Conservation (phyloP, 2,329 filamentous ascomycete genomes). For the Fusarium decemcellulare region DNA sequence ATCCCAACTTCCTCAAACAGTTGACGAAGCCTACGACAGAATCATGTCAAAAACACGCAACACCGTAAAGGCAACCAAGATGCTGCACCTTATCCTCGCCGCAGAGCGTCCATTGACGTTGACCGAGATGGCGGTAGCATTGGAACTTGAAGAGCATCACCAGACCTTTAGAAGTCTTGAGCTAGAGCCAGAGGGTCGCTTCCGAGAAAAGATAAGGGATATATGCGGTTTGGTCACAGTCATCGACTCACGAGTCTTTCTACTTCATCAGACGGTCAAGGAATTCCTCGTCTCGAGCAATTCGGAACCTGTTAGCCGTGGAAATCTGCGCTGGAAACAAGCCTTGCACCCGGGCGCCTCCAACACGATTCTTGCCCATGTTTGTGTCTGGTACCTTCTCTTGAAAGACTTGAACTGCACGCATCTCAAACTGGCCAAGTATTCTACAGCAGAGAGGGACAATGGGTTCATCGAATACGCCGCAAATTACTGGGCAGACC, state of each 20-base stretch:
- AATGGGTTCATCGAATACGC: constrained; percentile 15
- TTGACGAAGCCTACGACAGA: constrained; percentile 46
- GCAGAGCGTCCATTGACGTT: constrained; percentile 43
- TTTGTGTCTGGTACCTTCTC: constrained; percentile 25
- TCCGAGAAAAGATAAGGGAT: constrained; percentile 35
- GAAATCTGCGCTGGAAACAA: constrained; percentile 24
- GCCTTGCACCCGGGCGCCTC: constrained; percentile 22
- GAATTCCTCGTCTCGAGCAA: constrained; percentile 35
- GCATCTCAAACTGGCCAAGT: too few relatives aligned
- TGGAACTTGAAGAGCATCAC: constrained; percentile 22
- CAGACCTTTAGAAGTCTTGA: constrained; percentile 23
- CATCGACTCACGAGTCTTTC: constrained; percentile 34
- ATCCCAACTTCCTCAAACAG: constrained; percentile 30
- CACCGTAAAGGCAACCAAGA: constrained; percentile 18
- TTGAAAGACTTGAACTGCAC: background rate
- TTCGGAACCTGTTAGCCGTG: too few relatives aligned
- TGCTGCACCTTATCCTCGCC: constrained; percentile 44
- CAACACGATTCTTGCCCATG: constrained; percentile 26
- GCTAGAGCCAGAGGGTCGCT: constrained; percentile 3
- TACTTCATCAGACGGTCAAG: constrained; percentile 43
- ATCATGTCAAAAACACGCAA: constrained; percentile 40
- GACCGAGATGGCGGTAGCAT: constrained; percentile 39
- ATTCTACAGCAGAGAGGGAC: too few relatives aligned
- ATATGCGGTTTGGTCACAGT: constrained; percentile 49
- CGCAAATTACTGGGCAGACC: constrained; percentile 19